Evolutionary conservation across 768 basidiomycete genomes (phyloP).

Genomic region (Crepidotus variabilis): DNA sequence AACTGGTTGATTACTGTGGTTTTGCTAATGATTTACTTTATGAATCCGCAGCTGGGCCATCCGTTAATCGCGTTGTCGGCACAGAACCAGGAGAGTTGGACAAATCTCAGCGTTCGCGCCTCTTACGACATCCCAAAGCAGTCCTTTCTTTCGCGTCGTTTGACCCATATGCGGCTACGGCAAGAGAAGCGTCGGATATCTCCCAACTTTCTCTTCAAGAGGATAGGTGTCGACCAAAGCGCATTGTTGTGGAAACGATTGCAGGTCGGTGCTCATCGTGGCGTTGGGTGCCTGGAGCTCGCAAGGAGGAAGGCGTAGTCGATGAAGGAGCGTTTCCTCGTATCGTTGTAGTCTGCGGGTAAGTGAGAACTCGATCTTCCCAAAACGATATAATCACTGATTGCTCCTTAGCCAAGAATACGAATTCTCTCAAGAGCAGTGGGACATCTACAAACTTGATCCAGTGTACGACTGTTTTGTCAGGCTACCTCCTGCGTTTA

Average conservation of each 20-base stretch:
- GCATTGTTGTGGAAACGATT: slow-evolving; percentile 68
- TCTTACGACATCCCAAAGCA: slow-evolving; percentile 58
- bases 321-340: slow-evolving; percentile 76
- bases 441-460: slow-evolving; percentile 85
- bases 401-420: slow-evolving; percentile 37
- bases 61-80: slow-evolving; percentile 33
- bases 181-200: slow-evolving; percentile 30
- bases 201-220: slow-evolving; percentile 41
- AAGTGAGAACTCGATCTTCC: slow-evolving; percentile 22
- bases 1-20: background rate
- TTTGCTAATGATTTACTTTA: slow-evolving; percentile 12
- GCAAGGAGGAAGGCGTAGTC: slow-evolving; percentile 46
- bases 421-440: slow-evolving; percentile 68
- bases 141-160: slow-evolving; percentile 72
- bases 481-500: slow-evolving; percentile 33
- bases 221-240: slow-evolving; percentile 55
- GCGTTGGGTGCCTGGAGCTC: slow-evolving; percentile 77
- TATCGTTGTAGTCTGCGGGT: slow-evolving; percentile 68
- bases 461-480: slow-evolving; percentile 68
- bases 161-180: slow-evolving; percentile 62
- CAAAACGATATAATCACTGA: background rate
- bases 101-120: slow-evolving; percentile 52
- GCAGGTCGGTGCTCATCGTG: slow-evolving; percentile 55
- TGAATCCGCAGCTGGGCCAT: slow-evolving; percentile 20
- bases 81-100: slow-evolving; percentile 64